Evolutionary conservation across 805 yeast species (phyloP), one percentile per base, ranked within the genome.

Genomic region (Kuraishia capsulata): DNA sequence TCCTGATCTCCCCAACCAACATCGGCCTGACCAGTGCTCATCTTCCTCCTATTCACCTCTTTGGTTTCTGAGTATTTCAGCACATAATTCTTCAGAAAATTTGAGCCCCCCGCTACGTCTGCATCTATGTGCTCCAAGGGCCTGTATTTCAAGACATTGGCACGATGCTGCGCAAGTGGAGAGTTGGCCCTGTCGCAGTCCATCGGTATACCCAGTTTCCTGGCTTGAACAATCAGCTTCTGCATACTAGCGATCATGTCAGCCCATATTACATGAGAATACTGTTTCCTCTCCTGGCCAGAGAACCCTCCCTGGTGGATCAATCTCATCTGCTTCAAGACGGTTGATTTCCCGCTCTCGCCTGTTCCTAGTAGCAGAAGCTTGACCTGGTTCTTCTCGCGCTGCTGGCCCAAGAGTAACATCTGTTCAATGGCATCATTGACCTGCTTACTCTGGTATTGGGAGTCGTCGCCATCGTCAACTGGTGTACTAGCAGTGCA

Each of bases 331-430:
- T 89, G 97, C 57, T 89, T 89, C 46, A 89, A 62, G 5, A 89
- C 95, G 0, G 97, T 89, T 2, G 95, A 83, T 55, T 89, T 89
- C 4, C 97, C 97, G 37, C 90, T 79, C 54, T 89, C 97, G 4
- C 97, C 97, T 0, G 97, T 85, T 31, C 97, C 96, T 26, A 88
- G 61, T n/a, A 90, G 65, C 30, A 90, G 59, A 43, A 90, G 65
- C 54, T 81, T 86, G 26, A 81, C 71, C 47, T 74, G 80, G 42
- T 74, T 73, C 49, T 69, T 74, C 34, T 72, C 78, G 35, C 65
- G 61, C 42, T 70, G 72, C 43, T 69, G 73, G 42, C 65, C 73
- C 44, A 67, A 60, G 44, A 67, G 70, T 39, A 83, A 53, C 14
- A 76, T 62, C 50, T 77, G 79, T 45, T 82, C 89, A 37, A 84